A percentile compares a stretch with the other conserved stretches of the same genome.
Conservation (phyloP, 1,284 basidiomycete genomes). For the Lentinula novae-zelandiae region DNA sequence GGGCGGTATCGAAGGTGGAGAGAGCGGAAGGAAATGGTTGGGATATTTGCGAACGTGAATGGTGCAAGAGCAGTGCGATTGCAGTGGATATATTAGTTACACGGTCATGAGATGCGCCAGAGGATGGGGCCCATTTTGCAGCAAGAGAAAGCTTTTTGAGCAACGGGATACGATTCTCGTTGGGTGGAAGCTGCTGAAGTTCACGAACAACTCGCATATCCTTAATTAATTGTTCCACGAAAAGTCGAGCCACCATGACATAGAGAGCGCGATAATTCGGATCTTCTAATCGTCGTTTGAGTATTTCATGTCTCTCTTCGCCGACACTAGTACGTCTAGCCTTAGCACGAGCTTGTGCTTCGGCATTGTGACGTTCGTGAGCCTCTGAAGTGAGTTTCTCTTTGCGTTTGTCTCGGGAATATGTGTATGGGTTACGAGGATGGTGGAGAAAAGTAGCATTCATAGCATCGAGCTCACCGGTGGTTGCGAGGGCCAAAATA, state of each 20-base stretch:
- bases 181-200: constrained; percentile 25
- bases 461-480: constrained; percentile 36
- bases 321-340: constrained; percentile 16
- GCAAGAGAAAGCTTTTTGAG: constrained; percentile 49
- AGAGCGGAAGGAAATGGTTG: constrained; percentile 17
- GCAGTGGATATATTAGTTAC: constrained; percentile 62
- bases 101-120: constrained; percentile 54
- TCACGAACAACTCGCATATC: constrained; percentile 40
- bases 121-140: constrained; percentile 69
- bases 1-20: constrained; percentile 15
- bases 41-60: constrained; percentile 21
- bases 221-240: constrained; percentile 44
- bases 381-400: neutral
- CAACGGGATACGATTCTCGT: constrained; percentile 29
- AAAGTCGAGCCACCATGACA: constrained; percentile 57
- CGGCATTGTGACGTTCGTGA: constrained; percentile 13
- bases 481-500: constrained; percentile 51
- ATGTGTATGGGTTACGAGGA: constrained; percentile 9
- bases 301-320: constrained; percentile 26
- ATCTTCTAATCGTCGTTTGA: constrained; percentile 42
- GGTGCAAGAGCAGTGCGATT: constrained; percentile 50
- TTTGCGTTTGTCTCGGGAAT: neutral
- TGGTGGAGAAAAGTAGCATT: constrained; percentile 31
- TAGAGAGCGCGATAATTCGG: constrained; percentile 58
- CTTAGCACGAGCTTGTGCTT: constrained; percentile 14